A percentile compares a stretch with the other conserved stretches of the same genome.
Conservation (phyloP, 1,284 basidiomycete genomes). For the Rhodotorula sp. region DNA sequence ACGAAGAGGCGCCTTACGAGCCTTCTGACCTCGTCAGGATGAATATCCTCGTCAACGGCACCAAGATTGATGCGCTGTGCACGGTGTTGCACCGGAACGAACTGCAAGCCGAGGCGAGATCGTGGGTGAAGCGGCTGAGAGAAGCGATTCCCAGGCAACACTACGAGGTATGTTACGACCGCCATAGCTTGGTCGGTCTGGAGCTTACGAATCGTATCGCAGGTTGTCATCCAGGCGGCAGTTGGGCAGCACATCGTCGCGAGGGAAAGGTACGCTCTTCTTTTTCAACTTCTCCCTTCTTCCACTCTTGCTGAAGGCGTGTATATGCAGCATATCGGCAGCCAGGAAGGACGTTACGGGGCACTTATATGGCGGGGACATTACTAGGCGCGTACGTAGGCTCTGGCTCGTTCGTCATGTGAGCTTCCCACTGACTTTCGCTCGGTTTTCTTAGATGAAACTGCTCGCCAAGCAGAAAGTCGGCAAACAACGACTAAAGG, state of each 20-base stretch:
- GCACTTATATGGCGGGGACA: conserved; percentile 38
- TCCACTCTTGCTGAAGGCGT: conserved; percentile 41
- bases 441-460: conserved; percentile 59
- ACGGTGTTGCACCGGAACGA: conserved; percentile 67
- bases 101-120: conserved; percentile 67
- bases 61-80: conserved; percentile 87
- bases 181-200: neutral
- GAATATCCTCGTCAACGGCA: conserved; percentile 79
- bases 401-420: neutral
- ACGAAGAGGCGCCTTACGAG: conserved; percentile 85
- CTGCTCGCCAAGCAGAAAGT: conserved; percentile 90
- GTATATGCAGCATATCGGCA: conserved; percentile 60
- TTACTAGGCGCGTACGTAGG: conserved; percentile 26
- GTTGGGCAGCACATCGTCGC: conserved; percentile 85
- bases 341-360: conserved; percentile 77
- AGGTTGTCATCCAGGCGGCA: conserved; percentile 52
- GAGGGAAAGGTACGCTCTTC: conserved; percentile 61
- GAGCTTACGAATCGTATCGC: neutral
- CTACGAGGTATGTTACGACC: conserved; percentile 77
- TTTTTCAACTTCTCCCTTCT: too few relatives aligned
- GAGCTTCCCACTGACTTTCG: neutral
- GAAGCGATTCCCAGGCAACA: conserved; percentile 88
- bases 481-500: conserved; percentile 79
- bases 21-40: conserved; percentile 74
- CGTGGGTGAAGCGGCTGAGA: conserved; percentile 83